These are phyloP conservation scores for Geranomyces michiganensis DNA, from an alignment of 192 early-diverging fungal species.

Conservation along the genomic window DNA sequence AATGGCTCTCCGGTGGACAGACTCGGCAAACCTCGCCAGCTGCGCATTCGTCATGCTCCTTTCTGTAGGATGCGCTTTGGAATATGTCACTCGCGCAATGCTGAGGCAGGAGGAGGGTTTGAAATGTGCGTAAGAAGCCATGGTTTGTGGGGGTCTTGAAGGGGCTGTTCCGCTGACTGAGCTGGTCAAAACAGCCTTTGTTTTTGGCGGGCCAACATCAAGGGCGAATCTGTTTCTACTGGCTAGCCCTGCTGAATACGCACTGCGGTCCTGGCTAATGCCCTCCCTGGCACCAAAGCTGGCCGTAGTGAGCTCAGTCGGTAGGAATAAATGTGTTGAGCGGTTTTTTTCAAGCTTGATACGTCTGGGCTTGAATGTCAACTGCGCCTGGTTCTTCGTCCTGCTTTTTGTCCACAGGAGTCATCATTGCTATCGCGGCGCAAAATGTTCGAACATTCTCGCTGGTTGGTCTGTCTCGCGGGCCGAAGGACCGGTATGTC, in stretches of 20 bases:
- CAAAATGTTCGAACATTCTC: conserved; percentile 21
- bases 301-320: conserved; percentile 17
- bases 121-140: conserved; percentile 7
- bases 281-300: neutral
- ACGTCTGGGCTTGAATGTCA: too few species aligned
- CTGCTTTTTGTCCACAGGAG: neutral
- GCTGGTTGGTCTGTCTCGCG: neutral
- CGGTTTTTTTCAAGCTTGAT: too few species aligned
- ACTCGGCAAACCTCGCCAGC: conserved; percentile 28
- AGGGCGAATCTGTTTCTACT: conserved; percentile 7
- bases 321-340: neutral
- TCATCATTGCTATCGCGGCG: conserved; percentile 4
- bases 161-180: neutral
- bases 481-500: conserved; percentile 5
- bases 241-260: conserved; percentile 9
- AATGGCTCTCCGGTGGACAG: conserved; percentile 37
- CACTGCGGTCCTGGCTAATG: neutral
- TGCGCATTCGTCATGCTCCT: neutral
- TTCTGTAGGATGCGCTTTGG: conserved; percentile 45
- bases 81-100: conserved; percentile 81
- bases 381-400: too few species aligned
- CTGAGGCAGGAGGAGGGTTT: conserved; percentile 57
- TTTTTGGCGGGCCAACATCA: neutral
- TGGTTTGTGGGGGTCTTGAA: too few species aligned
- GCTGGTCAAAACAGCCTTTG: neutral